Base-by-base conservation (phyloP, 2,329 filamentous ascomycete genomes). In the Phoma herbarum region DNA sequence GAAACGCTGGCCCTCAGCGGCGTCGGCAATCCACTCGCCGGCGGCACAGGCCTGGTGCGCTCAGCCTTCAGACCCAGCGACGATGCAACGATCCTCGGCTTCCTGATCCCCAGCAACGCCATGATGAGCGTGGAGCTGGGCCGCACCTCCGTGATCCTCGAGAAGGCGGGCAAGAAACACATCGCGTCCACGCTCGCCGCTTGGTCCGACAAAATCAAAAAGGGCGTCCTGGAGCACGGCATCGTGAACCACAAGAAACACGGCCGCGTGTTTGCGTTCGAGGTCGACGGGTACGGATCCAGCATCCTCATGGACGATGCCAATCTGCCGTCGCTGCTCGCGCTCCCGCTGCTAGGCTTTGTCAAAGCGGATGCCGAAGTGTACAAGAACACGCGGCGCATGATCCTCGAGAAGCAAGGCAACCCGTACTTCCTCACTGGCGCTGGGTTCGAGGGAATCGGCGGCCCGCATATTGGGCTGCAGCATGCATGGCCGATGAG, bases 401-500 rank as follows among this genome's bases (percentile, higher is more conserved):
- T 93, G 84, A 83, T 97, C 50, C 82, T 97, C 16, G 84, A 86
- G 41, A 90, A 89, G 72, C 67, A 81, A 0, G 89, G 90, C 0
- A 99, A 99, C 72, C 95, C 95, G 0, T 99, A 97, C 75, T 98
- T 88, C 74, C 83, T 99, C 7, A 83, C 83, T 25, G 95, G 95
- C 2, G 80, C 79, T 16, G 87, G 86, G 0, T 97, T 99, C 71
- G 85, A 86, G 47, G 95, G 95, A 7, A 97, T 99, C 67, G 95
- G 95, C 68, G 95, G 93, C 2, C 87, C 87, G 29, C 87, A 89
- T 65, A 90, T 97, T 65, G 95, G 95, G 0, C 80, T 96, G n/a
- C 82, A 86, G 68, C 91, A 97, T 66, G 95, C 94, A 8, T 99
- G 95, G 95, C 95, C 95, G 0, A 98, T 99, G 93, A 95, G 91